Percentiles rank a stretch among this genome's conserved stretches.
Evolutionary conservation across 2,329 filamentous ascomycete species (phyloP).

Genomic region (Ophiognomonia clavigignenti-juglandacearum): DNA sequence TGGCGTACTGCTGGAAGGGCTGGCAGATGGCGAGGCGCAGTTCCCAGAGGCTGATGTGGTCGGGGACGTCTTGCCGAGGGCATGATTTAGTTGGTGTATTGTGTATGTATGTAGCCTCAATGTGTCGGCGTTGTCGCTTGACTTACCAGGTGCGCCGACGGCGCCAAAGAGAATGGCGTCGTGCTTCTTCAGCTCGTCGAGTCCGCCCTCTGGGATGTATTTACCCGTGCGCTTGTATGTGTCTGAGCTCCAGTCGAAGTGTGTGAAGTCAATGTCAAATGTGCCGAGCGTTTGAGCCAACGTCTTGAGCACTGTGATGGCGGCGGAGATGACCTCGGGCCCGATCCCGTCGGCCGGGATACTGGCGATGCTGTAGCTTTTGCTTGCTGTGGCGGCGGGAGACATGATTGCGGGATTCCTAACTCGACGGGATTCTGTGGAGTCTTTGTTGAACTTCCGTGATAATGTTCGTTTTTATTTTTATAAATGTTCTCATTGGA

Average conservation of each 20-base stretch:
- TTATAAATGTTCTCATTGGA: not conserved
- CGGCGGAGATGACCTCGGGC: conserved; percentile 55
- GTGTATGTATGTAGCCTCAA: not conserved
- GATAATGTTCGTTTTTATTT: not conserved
- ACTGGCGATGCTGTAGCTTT: conserved; percentile 45
- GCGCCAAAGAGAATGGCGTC: conserved; percentile 28
- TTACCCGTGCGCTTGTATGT: conserved; percentile 61
- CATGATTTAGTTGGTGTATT: not conserved
- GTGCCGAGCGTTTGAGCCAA: conserved; percentile 45
- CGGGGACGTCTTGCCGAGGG: conserved; percentile 45
- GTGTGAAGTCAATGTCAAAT: conserved; percentile 56
- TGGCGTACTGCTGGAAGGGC: conserved; percentile 60
- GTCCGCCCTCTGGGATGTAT: conserved; percentile 58
- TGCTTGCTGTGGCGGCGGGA: conserved; percentile 6
- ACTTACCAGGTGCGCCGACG: conserved; percentile 24
- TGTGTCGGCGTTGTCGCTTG: too few relatives aligned
- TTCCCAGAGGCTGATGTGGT: conserved; percentile 62
- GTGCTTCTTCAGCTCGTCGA: conserved; percentile 42
- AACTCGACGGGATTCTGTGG: not conserved
- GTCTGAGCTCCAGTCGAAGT: conserved; percentile 64
- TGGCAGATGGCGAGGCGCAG: conserved; percentile 61
- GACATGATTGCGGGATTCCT: conserved; percentile 10
- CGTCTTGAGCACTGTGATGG: conserved; percentile 55
- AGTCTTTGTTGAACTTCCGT: not conserved
- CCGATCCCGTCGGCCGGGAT: conserved; percentile 63